Conservation (phyloP, 2,329 filamentous ascomycete genomes). For the Venturia pyrina region DNA sequence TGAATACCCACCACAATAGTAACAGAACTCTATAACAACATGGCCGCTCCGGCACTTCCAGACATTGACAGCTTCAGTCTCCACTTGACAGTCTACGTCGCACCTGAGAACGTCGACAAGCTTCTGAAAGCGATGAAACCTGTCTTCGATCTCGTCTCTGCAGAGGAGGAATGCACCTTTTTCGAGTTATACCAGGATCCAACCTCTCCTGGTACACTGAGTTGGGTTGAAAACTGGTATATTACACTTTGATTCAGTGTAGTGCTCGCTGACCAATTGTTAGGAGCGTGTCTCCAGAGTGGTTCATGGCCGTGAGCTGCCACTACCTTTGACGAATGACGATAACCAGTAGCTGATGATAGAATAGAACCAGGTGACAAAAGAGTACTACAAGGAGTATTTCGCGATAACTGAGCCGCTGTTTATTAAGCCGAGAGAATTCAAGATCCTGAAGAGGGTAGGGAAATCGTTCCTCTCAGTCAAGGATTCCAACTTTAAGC, state of each 20-base stretch:
- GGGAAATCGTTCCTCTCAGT: neutral
- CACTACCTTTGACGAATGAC: neutral
- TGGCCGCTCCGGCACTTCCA: neutral
- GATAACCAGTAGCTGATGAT: neutral
- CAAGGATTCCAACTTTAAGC: neutral
- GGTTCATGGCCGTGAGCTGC: neutral
- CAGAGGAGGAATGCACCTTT: neutral
- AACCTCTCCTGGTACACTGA: neutral
- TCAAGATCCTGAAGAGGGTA: conserved; percentile 1
- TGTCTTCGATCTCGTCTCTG: neutral
- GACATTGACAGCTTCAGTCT: neutral
- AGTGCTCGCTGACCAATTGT: neutral
- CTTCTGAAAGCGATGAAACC: neutral
- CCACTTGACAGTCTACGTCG: neutral
- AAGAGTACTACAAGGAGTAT: conserved; percentile 4
- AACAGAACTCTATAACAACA: neutral
- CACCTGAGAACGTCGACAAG: neutral
- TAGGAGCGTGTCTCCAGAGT: neutral
- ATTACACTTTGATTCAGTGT: neutral
- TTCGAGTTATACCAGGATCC: conserved; percentile 7
- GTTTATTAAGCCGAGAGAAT: conserved; percentile 3
- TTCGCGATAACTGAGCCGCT: conserved; percentile 1
- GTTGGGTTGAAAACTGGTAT: conserved; percentile 4
- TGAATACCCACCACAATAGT: neutral
- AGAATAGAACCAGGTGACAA: neutral